Percentiles rank a stretch among this genome's conserved stretches.
These are phyloP conservation scores for Dactylorhiza incarnata DNA, from an alignment of 106 monocot species.

Conservation along the genomic window DNA sequence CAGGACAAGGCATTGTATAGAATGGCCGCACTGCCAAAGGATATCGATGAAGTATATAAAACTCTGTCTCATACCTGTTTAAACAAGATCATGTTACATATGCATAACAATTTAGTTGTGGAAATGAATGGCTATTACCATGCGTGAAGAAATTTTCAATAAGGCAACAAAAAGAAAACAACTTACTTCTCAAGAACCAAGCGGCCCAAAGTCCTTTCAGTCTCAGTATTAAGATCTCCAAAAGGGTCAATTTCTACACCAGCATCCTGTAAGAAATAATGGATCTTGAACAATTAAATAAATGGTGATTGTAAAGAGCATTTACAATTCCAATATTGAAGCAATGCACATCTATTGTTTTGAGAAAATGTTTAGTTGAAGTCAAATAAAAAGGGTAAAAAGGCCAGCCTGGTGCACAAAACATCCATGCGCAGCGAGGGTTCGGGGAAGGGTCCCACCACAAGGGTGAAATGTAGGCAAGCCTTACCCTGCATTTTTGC, in stretches of 20 bases:
- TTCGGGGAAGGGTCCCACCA: no score
- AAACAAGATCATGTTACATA: constrained; percentile 6
- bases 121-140: not conserved
- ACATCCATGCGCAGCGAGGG: no score
- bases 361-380: not conserved
- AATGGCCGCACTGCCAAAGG: constrained; percentile 91
- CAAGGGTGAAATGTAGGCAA: no score
- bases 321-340: not conserved
- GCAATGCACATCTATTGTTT: not conserved
- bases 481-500: no score
- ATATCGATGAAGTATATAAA: constrained; percentile 82
- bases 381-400: no score
- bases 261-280: constrained; percentile 45
- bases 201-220: constrained; percentile 86
- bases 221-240: constrained; percentile 86
- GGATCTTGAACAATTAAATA: not conserved
- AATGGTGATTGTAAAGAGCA: not conserved
- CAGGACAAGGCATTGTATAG: constrained; percentile 97
- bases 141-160: not conserved
- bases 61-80: constrained; percentile 80
- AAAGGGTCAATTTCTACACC: constrained; percentile 79
- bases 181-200: constrained; percentile 81
- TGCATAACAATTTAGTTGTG: not conserved
- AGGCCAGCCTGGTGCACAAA: no score
- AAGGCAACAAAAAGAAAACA: constrained; percentile 3